Conservation (phyloP, 805 yeast genomes). For the Barnettozyma vustinii region DNA sequence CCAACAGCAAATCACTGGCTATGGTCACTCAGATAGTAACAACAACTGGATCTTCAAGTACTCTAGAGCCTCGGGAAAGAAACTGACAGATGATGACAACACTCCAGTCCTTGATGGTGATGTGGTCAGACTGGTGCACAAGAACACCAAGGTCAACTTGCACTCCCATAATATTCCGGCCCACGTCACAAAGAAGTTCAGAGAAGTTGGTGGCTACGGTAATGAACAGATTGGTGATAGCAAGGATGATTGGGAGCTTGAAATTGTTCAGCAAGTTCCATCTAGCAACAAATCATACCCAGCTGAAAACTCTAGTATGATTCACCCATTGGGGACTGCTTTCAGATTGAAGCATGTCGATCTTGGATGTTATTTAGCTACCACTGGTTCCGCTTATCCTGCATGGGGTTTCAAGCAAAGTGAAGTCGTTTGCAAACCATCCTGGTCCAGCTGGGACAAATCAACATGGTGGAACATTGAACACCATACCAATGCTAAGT, state of each 20-base stretch:
- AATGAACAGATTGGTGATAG: conserved; percentile 62
- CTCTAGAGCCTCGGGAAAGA: conserved; percentile 35
- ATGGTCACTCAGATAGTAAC: conserved; percentile 68
- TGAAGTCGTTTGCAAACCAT: conserved; percentile 64
- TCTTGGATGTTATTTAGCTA: conserved; percentile 73
- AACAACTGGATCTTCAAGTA: conserved; percentile 65
- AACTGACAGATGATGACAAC: conserved; percentile 25
- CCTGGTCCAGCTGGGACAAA: conserved; percentile 58
- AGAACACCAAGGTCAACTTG: conserved; percentile 55
- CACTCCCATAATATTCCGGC: conserved; percentile 68
- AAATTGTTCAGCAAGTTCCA: conserved; percentile 59
- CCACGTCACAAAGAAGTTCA: conserved; percentile 58
- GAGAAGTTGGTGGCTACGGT: conserved; percentile 90
- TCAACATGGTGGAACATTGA: conserved; percentile 89
- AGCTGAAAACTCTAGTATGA: conserved; percentile 43
- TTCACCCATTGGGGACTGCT: conserved; percentile 75
- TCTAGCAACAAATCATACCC: conserved; percentile 31
- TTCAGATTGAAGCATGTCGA: conserved; percentile 61
- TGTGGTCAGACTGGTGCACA: conserved; percentile 57
- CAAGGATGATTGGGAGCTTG: conserved; percentile 88
- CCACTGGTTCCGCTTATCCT: conserved; percentile 64
- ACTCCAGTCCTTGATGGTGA: conserved; percentile 48
- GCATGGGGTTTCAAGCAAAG: conserved; percentile 84
- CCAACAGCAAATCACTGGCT: conserved; percentile 78
- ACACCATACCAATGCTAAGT: conserved; percentile 52